Evolutionary conservation across 2,329 filamentous ascomycete species (phyloP), one percentile per base, ranked within the genome.

Genomic region (Ophiostoma triangulosporum): DNA sequence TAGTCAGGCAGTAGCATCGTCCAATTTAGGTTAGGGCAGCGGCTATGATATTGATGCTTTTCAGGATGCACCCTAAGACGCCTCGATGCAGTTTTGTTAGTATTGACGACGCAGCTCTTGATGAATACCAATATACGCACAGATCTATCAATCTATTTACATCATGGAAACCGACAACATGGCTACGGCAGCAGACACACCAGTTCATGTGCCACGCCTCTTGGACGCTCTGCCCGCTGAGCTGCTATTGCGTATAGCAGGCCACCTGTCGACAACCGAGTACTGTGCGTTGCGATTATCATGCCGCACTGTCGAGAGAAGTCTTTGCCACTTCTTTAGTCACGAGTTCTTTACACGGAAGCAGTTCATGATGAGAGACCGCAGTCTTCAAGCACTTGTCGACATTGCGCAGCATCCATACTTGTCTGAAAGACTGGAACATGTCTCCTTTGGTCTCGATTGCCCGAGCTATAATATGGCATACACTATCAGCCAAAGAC

Each of bases 341-440:
- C 68, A 68, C 24, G 80, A 83, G 57, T 86, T 82, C 69, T 86
- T 86, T 65, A 70, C 68, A 50, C 80, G 78, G 63, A 78, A 76
- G 60, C 80, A 84, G 61, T 86, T 84, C 65, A 81, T 83, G 76
- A 61, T 83, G 52, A 74, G 73, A 1, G 68, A 76, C 32, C 65
- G 70, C 58, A 84, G 80, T 59, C 66, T 84, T 9, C 70, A 75
- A 51, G 69, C 73, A 0, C 68, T 83, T 11, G 57, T 75, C 63
- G 68, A 75, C 60, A 77, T 80, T 33, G 72, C 76, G n/a, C 61
- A 61, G 4, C 68, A 70, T 53, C 70, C 68, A 17, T 67, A 69
- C 0, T 57, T 79, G 15, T 66, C 66, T 0, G 56, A 60, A 0
- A 62, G 65, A 33, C 59, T 80, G 14, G 65, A 62, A 6, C 66